A percentile compares a stretch with the other conserved stretches of the same genome.
Conservation (phyloP, 2,329 filamentous ascomycete genomes). For the Talaromyces sp. region DNA sequence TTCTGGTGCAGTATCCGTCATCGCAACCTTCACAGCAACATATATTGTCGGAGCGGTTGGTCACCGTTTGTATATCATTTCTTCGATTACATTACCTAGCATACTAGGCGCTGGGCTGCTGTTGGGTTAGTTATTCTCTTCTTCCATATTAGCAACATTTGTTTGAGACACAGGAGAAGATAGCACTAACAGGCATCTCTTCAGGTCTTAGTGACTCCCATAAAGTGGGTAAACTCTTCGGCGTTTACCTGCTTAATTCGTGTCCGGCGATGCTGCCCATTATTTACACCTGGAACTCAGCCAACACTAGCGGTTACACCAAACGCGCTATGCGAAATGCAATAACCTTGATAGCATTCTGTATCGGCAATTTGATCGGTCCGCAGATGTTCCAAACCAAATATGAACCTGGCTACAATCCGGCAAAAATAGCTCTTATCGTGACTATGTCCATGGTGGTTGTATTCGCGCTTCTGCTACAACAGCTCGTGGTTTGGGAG, state of each 20-base stretch:
- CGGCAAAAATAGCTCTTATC: neutral
- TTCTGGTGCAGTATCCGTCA: neutral
- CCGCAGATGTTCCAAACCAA: neutral
- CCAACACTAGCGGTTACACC: slow-evolving; percentile 1
- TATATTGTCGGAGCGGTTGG: slow-evolving; percentile 1
- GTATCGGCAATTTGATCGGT: neutral
- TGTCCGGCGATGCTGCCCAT: slow-evolving; percentile 1
- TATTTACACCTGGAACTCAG: slow-evolving; percentile 2
- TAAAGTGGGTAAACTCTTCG: neutral
- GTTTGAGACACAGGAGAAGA: too few species aligned
- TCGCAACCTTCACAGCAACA: neutral
- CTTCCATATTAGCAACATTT: too few species aligned
- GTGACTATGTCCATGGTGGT: neutral
- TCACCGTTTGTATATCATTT: neutral
- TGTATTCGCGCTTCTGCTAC: neutral
- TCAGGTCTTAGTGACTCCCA: neutral
- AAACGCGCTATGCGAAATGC: neutral
- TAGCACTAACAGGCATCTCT: too few species aligned
- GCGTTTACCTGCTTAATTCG: neutral
- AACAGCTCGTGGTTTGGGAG: neutral
- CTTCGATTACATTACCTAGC: neutral
- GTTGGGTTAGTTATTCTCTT: neutral
- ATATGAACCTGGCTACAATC: neutral
- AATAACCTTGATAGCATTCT: neutral
- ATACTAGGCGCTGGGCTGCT: neutral